Evolutionary conservation across 2,329 filamentous ascomycete genomes (phyloP).

Genomic region (Penicillium sp.): DNA sequence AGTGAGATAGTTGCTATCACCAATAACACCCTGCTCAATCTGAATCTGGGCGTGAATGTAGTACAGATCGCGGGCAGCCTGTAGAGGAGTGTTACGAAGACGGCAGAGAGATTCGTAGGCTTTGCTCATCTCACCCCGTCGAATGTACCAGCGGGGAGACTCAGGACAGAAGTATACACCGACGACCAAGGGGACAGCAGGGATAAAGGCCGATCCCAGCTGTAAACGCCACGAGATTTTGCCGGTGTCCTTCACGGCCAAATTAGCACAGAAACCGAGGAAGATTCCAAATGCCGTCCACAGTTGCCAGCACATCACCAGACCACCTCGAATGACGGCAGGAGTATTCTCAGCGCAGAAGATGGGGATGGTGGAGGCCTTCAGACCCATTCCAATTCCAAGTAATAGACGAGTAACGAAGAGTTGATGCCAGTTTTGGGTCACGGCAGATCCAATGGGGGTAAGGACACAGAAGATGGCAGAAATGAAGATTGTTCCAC

Average conservation of each 20-base stretch:
- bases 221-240: conserved; percentile 63
- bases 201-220: conserved; percentile 64
- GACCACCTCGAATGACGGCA: conserved; percentile 54
- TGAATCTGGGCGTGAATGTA: conserved; percentile 53
- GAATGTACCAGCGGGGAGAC: conserved; percentile 66
- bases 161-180: conserved; percentile 64
- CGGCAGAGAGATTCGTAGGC: conserved; percentile 60
- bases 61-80: conserved; percentile 57
- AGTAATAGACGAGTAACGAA: conserved; percentile 58
- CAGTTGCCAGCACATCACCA: conserved; percentile 57
- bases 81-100: conserved; percentile 59
- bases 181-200: conserved; percentile 60
- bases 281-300: conserved; percentile 65
- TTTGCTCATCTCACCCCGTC: conserved; percentile 61
- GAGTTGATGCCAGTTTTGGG: conserved; percentile 60
- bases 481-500: conserved; percentile 64
- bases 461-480: conserved; percentile 66
- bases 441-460: conserved; percentile 65
- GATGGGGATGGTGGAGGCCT: conserved; percentile 56
- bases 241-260: conserved; percentile 62
- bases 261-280: conserved; percentile 64
- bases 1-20: conserved; percentile 57
- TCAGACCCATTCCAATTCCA: conserved; percentile 63
- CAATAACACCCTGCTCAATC: conserved; percentile 45
- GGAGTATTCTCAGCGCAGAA: conserved; percentile 59